These are phyloP conservation scores for Torulaspora globosa DNA, from an alignment of 1,139 yeast genomes.

Conservation along the genomic window DNA sequence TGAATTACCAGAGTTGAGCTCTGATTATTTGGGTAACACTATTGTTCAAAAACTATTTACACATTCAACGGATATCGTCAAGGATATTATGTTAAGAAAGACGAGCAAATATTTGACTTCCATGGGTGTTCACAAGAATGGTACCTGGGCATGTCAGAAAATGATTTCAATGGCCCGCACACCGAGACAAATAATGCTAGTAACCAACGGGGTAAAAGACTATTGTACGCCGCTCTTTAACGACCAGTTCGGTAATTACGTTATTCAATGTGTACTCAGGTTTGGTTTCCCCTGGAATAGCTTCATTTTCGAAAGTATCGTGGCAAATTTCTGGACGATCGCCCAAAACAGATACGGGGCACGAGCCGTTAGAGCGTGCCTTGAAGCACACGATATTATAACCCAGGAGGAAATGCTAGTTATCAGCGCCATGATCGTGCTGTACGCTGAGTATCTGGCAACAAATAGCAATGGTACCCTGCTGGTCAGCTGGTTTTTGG, in stretches of 20 bases:
- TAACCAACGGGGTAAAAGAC: slow-evolving; percentile 70
- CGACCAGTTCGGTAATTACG: slow-evolving; percentile 96
- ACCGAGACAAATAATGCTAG: slow-evolving; percentile 64
- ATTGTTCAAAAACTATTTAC: slow-evolving; percentile 89
- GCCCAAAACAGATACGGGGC: slow-evolving; percentile 93
- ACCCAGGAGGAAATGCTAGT: slow-evolving; percentile 66
- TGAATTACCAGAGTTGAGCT: slow-evolving; percentile 85
- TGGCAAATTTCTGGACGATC: slow-evolving; percentile 74
- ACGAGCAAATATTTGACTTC: slow-evolving; percentile 81
- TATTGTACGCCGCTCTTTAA: slow-evolving; percentile 81
- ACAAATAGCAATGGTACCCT: slow-evolving; percentile 85
- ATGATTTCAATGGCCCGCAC: slow-evolving; percentile 72
- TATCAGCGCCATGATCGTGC: slow-evolving; percentile 75
- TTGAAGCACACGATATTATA: slow-evolving; percentile 64
- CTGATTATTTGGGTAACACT: slow-evolving; percentile 93
- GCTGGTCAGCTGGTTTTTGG: slow-evolving; percentile 89
- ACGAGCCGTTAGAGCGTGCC: slow-evolving; percentile 86
- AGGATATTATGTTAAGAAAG: slow-evolving; percentile 75
- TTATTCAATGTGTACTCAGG: slow-evolving; percentile 86
- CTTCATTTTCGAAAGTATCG: slow-evolving; percentile 80
- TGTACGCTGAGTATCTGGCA: slow-evolving; percentile 75
- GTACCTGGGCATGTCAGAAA: slow-evolving; percentile 99
- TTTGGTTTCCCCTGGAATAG: slow-evolving; percentile 87
- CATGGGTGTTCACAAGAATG: slow-evolving; percentile 93
- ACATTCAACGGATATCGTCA: slow-evolving; percentile 62